Base-by-base conservation (phyloP, 2,329 filamentous ascomycete genomes). In the Cadophora luteo-olivacea region DNA sequence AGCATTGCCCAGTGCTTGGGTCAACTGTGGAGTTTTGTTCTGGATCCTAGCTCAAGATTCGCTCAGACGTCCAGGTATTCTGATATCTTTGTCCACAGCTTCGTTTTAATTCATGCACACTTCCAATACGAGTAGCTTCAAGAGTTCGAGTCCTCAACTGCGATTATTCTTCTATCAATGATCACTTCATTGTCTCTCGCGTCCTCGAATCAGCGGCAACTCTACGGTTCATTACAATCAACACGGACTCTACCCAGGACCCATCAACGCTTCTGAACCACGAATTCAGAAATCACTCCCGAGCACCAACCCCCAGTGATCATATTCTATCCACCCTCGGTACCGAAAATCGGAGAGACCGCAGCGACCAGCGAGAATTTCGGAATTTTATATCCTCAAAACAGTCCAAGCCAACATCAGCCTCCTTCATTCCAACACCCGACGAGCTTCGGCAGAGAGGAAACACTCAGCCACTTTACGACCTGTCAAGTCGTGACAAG, bases 1-100 rank as follows among this genome's bases (percentile, higher is more conserved):
- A 57, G 54, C 54, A 57, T 38, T 57, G 54, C 32, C 54, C 29
- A 57, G 54, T 36, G 32, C 54, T 57, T 57, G 54, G 29, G 36
- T 57, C n/a, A 6, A 0, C 11, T 9, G 54, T 57, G 33, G 32
- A 19, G 7, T 54, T 12, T 57, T 2, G 54, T 22, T 2, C 32
- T 9, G 22, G 32, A 38, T 36, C 33, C 12, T n/a, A 9, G 51
- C 22, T 25, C 49, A 52, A 25, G 49, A 5, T 25, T 16, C 32
- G 51, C 12, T 25, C 51, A 32, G 51, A 8, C 14, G 25, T 54
- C 7, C 16, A n/a, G 3, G 51, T 54, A 22, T 49, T 19, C 22
- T 22, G 7, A 11, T 38, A 14, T 14, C 8, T 14, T 14, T 11
- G 2, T 38, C 9, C 36, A 38, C 8, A 38, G 12, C 8, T 38